Base-by-base conservation (phyloP, 108 stramenopile species). In the Cylindrotheca closterium region DNA sequence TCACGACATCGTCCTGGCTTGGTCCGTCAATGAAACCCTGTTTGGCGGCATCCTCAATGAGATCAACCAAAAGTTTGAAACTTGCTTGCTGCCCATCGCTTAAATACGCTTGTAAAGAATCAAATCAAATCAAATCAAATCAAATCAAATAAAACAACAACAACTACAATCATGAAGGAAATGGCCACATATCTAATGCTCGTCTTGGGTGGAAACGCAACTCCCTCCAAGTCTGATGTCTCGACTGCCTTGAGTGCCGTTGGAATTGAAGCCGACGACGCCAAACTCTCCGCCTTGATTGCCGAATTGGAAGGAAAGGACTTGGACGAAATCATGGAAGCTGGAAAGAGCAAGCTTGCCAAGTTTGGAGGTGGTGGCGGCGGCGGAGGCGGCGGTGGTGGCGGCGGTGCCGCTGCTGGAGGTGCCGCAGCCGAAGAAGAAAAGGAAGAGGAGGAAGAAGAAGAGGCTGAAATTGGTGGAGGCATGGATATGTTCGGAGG, bases 231-330 rank as follows among this genome's bases (percentile, higher is more conserved):
- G 51, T 96, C 91, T 51, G 97, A 97, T 80, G 91, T 99, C 74
- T 91, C 83, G 50, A 81, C 60, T 63, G 93, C 96, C 5, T 80
- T 98, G 30, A 60, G 88, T 48, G 60, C 91, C 48, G 95, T 95
- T 47, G 97, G 98, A 55, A 74, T 97, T 32, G 96, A 96, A 77
- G 77, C 67, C 26, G 96, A 99, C 60, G 73, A 75, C 5, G 94
- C 67, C 30, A 63, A 70, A 46, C 81, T 97, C 24, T 59, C 50
- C 55, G 65, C 48, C 10, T 74, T 98, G 54, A 67, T 97, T 46
- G 56, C 81, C 21, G 96, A 96, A 51, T 55, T 99, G 55, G 97
- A 96, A 60, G 98, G 97, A 58, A 98, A 99, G 92, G 93, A 95
- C 63, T 60, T 99, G 54, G 58, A 42, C 32, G 97, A 96, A 70